phyloP scores from a whole-genome alignment of 192 early-diverging fungal genomes.

The Entophlyctis helioformis region DNA sequence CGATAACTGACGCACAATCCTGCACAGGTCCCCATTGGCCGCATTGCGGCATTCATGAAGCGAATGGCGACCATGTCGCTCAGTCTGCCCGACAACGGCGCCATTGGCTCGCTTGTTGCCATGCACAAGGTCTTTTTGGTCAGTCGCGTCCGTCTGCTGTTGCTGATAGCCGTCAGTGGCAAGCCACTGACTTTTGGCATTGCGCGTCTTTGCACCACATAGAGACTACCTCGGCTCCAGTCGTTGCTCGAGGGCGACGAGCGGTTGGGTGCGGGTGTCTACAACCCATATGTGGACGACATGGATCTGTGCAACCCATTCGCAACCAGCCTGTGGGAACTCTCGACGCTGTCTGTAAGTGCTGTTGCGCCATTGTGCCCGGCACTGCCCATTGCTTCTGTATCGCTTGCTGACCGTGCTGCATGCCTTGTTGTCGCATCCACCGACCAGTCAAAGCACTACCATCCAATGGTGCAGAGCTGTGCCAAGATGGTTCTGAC shows the following conservation, averaged over 20 bases:
- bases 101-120: constrained; percentile 53
- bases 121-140: constrained; percentile 53
- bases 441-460: too few species aligned
- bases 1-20: too few species aligned
- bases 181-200: background rate
- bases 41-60: constrained; percentile 83
- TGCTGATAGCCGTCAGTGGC: background rate
- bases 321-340: constrained; percentile 81
- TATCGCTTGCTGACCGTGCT: too few species aligned
- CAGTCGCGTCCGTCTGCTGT: constrained; percentile 12
- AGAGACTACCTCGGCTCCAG: constrained; percentile 55
- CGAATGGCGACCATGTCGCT: constrained; percentile 59
- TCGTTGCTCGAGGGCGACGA: constrained; percentile 53
- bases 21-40: constrained; percentile 58
- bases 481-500: too few species aligned
- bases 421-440: too few species aligned
- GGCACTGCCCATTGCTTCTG: too few species aligned
- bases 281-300: constrained; percentile 68
- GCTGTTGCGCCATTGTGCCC: too few species aligned
- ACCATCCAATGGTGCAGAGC: too few species aligned
- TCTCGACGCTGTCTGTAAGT: constrained; percentile 61
- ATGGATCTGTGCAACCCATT: constrained; percentile 94
- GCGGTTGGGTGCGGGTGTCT: constrained; percentile 67
- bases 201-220: background rate
- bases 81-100: constrained; percentile 64